These are phyloP conservation scores for Curvularia sp. DNA, from an alignment of 2,329 filamentous ascomycete species.

Conservation along the genomic window DNA sequence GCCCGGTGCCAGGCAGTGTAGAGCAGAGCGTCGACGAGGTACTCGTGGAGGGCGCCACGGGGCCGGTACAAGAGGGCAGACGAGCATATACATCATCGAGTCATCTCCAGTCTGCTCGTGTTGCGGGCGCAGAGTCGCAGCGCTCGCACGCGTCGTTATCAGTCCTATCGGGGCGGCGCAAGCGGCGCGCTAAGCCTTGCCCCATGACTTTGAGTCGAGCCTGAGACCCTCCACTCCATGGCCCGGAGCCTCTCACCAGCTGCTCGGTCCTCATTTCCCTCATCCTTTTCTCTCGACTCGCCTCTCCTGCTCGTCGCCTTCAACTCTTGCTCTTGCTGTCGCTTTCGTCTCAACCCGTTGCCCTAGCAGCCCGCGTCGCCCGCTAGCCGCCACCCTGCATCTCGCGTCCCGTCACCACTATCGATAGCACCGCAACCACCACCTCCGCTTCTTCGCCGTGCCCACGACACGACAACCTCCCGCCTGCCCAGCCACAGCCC, in stretches of 20 bases:
- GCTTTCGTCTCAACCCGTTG: not conserved
- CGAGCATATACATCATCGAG: not conserved
- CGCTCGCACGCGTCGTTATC: constrained; percentile 13
- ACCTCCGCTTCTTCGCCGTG: not conserved
- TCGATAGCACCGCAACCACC: constrained; percentile 9
- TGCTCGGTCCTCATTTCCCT: not conserved
- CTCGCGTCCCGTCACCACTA: constrained; percentile 15
- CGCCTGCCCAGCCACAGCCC: constrained; percentile 28
- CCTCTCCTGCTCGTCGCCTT: constrained; percentile 10
- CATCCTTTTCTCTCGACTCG: not conserved
- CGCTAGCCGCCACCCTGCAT: constrained; percentile 3
- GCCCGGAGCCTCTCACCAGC: not conserved
- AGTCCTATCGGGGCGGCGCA: constrained; percentile 8
- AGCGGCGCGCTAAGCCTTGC: constrained; percentile 13
- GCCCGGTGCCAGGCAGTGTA: not conserved
- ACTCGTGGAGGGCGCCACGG: constrained; percentile 1
- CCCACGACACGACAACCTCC: constrained; percentile 8
- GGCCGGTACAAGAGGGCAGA: not conserved
- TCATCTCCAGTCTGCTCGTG: not conserved
- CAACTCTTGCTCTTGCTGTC: constrained; percentile 11
- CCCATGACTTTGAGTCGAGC: constrained; percentile 16
- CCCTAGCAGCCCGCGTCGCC: not conserved
- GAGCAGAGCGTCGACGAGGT: not conserved
- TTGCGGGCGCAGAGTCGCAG: not conserved
- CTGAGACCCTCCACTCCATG: constrained; percentile 11